phyloP scores from a whole-genome alignment of 2,329 filamentous ascomycete species.

The Xylaria sp. region DNA sequence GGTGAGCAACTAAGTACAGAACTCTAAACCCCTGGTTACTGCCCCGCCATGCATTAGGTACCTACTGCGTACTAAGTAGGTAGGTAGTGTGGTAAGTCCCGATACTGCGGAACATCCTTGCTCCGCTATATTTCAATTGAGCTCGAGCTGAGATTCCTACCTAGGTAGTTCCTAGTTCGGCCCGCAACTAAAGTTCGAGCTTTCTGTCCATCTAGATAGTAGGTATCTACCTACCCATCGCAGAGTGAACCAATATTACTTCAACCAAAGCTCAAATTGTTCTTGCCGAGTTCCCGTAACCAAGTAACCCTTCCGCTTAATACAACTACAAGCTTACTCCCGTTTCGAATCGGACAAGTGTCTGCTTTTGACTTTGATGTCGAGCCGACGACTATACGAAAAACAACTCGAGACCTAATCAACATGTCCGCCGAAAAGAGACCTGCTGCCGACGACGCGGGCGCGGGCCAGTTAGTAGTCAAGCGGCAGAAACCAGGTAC shows the following conservation, averaged over 20 bases:
- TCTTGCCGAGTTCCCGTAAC: not conserved
- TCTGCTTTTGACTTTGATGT: not conserved
- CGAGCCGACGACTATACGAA: not conserved
- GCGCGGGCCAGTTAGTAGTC: conserved; percentile 81
- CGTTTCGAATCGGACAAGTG: not conserved
- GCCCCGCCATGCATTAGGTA: not conserved
- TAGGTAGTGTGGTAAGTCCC: conserved; percentile 4
- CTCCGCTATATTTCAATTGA: conserved; percentile 31
- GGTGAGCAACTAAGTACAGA: conserved; percentile 10
- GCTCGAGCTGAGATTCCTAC: not conserved
- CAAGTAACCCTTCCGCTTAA: not conserved
- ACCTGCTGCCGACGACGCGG: conserved; percentile 85
- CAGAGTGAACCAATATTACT: not conserved
- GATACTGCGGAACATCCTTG: conserved; percentile 34
- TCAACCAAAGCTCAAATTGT: not conserved
- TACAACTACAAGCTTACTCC: not conserved
- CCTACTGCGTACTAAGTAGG: not conserved
- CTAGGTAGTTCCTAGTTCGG: not conserved
- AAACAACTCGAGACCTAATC: not conserved
- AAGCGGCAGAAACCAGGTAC: conserved; percentile 83
- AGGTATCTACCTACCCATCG: not conserved
- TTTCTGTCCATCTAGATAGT: not conserved
- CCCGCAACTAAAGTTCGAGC: not conserved
- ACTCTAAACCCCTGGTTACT: not conserved
- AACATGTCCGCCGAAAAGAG: conserved; percentile 93